Conservation (phyloP, 495 filamentous ascomycete species). For the Penicillium paxilli region DNA sequence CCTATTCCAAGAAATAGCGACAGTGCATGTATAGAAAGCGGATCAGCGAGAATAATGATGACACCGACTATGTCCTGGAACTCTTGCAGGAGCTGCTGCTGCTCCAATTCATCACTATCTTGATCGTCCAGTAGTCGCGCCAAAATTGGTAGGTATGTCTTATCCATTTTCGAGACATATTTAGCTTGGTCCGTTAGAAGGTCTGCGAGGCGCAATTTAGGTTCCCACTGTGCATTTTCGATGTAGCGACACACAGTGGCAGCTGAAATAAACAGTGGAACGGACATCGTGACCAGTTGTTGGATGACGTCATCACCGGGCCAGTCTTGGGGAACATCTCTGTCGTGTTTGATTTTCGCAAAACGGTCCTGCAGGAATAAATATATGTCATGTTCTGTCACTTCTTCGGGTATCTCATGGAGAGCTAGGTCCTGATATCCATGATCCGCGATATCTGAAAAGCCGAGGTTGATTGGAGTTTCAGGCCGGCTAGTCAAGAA, state of each 20-base stretch:
- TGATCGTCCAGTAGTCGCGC: constrained; percentile 18
- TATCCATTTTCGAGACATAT: constrained; percentile 19
- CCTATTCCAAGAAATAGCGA: constrained; percentile 11
- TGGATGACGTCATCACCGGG: constrained; percentile 27
- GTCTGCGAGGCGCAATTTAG: constrained; percentile 11
- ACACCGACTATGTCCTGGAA: constrained; percentile 28
- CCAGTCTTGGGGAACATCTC: constrained; percentile 30
- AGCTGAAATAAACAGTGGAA: constrained; percentile 34
- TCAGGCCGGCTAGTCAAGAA: constrained; percentile 51
- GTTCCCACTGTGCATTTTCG: constrained; percentile 13
- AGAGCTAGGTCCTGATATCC: constrained; percentile 27
- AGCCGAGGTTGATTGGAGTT: constrained; percentile 37
- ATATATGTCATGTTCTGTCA: constrained; percentile 30
- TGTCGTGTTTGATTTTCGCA: constrained; percentile 16
- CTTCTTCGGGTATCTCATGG: constrained; percentile 19
- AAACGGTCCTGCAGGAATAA: constrained; percentile 28
- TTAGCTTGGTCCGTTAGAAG: constrained; percentile 17
- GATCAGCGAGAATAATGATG: constrained; percentile 27
- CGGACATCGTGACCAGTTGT: constrained; percentile 16
- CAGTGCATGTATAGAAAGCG: constrained; percentile 21
- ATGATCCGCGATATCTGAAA: constrained; percentile 17
- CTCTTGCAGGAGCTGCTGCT: constrained; percentile 12
- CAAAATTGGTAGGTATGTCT: constrained; percentile 30
- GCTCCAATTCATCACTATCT: constrained; percentile 5
- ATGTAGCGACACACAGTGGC: constrained; percentile 33